A percentile compares a stretch with the other conserved stretches of the same genome.
Conservation (phyloP, 2,329 filamentous ascomycete genomes). For the Elsinoe australis region DNA sequence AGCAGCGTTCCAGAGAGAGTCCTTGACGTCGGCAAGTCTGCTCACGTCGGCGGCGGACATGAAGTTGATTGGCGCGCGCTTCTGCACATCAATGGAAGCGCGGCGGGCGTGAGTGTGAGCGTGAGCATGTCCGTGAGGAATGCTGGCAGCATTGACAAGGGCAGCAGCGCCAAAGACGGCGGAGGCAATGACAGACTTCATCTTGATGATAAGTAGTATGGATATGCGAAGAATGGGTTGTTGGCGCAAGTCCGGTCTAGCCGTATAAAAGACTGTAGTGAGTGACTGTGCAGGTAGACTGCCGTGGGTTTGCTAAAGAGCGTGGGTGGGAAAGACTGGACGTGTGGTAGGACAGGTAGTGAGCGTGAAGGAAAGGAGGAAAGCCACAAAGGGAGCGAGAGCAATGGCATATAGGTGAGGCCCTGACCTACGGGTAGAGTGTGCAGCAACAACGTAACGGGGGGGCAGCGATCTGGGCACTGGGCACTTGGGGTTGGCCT, state of each 20-base stretch:
- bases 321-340: constrained; percentile 5
- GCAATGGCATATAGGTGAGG: constrained; percentile 6
- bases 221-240: not conserved
- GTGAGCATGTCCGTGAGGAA: constrained; percentile 15
- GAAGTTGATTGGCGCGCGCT: constrained; percentile 18
- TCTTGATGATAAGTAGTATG: not conserved
- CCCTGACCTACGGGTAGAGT: constrained; percentile 10
- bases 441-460: constrained; percentile 4
- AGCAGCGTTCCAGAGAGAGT: not conserved
- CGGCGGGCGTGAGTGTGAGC: constrained; percentile 6
- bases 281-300: constrained; percentile 17
- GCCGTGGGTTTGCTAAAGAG: constrained; percentile 16
- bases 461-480: constrained; percentile 12
- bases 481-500: constrained; percentile 7
- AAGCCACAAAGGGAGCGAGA: not conserved
- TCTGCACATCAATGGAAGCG: constrained; percentile 6
- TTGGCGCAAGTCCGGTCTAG: constrained; percentile 16
- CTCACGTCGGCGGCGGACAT: constrained; percentile 12
- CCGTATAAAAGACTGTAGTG: constrained; percentile 15
- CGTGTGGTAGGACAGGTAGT: constrained; percentile 7
- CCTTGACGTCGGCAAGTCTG: constrained; percentile 8
- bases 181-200: constrained; percentile 17
- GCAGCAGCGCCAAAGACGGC: constrained; percentile 17
- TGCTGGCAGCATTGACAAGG: constrained; percentile 19
- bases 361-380: constrained; percentile 11